A percentile compares a stretch with the other conserved stretches of the same genome.
phyloP scores from a whole-genome alignment of 31 red algal genomes.

The Bonnemaisonia californica region DNA sequence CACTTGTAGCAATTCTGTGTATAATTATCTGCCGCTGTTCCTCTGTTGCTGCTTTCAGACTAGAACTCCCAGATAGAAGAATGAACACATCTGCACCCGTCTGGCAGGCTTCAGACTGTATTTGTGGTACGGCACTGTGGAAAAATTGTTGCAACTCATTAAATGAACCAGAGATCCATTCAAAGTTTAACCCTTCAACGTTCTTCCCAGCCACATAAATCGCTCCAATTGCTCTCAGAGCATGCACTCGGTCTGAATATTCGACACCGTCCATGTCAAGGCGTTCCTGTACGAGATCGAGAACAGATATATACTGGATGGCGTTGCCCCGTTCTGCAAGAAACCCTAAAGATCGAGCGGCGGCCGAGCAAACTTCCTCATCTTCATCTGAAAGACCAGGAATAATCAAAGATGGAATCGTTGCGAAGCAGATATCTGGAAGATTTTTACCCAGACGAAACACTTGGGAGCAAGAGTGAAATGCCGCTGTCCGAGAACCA shows the following conservation, averaged over 20 bases:
- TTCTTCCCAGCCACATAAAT: slow-evolving; percentile 19
- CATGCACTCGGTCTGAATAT: slow-evolving; percentile 22
- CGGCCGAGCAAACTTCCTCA: slow-evolving; percentile 46
- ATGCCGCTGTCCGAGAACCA: slow-evolving; percentile 43
- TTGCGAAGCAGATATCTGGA: slow-evolving; percentile 33
- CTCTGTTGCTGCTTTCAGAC: background rate
- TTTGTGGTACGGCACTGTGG: slow-evolving; percentile 27
- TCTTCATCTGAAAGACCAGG: slow-evolving; percentile 48
- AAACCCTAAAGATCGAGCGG: slow-evolving; percentile 24
- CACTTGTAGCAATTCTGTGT: slow-evolving; percentile 25
- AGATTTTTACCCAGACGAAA: slow-evolving; percentile 44
- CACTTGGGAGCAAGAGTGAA: slow-evolving; percentile 43
- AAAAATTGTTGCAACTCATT: slow-evolving; percentile 9
- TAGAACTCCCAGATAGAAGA: background rate
- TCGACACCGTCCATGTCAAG: slow-evolving; percentile 26
- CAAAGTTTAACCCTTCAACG: slow-evolving; percentile 1
- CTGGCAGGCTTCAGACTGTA: slow-evolving; percentile 30
- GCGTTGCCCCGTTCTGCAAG: slow-evolving; percentile 16
- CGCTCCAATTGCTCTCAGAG: slow-evolving; percentile 36
- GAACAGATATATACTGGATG: slow-evolving; percentile 24
- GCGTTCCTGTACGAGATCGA: slow-evolving; percentile 18
- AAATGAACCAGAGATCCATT: slow-evolving; percentile 9
- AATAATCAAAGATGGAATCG: slow-evolving; percentile 3
- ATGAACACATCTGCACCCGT: slow-evolving; percentile 23
- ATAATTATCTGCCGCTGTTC: background rate